A percentile compares a stretch with the other conserved stretches of the same genome.
Conservation (phyloP, 176 grass and related monocot species). For the Triticum dicoccoides region DNA sequence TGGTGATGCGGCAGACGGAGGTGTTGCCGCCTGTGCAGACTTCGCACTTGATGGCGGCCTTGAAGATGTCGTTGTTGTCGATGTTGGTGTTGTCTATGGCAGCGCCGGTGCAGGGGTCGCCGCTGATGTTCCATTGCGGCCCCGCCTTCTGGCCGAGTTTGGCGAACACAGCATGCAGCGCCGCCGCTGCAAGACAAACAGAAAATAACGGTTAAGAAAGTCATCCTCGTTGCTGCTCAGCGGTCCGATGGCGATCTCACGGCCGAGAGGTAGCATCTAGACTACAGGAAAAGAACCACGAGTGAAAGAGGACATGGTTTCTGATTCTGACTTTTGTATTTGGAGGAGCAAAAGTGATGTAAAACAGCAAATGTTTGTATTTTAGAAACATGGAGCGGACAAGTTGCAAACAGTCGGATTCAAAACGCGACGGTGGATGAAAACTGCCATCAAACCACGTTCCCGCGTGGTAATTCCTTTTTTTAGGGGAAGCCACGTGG, state of each 20-base stretch:
- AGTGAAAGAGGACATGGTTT: neutral
- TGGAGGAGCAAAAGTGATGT: too few species aligned
- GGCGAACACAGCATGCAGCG: slow-evolving; percentile 60
- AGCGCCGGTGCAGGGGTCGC: slow-evolving; percentile 72
- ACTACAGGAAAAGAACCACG: neutral
- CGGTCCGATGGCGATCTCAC: neutral
- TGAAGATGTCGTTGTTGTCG: slow-evolving; percentile 24
- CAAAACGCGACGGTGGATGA: too few species aligned
- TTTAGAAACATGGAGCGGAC: too few species aligned
- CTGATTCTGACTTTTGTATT: too few species aligned
- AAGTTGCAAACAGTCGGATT: too few species aligned
- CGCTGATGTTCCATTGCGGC: slow-evolving; percentile 78
- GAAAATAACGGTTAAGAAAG: neutral
- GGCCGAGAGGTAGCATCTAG: neutral
- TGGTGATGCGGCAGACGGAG: slow-evolving; percentile 70
- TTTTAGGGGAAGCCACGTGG: too few species aligned
- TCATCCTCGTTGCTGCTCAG: neutral
- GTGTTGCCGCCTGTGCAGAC: slow-evolving; percentile 38
- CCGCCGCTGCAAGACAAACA: neutral
- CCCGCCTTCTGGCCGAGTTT: slow-evolving; percentile 36
- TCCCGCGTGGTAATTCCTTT: too few species aligned
- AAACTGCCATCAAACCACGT: too few species aligned
- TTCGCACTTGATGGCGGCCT: slow-evolving; percentile 57
- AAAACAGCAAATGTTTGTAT: too few species aligned
- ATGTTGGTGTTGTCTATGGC: slow-evolving; percentile 43